Base-by-base conservation (phyloP, 495 filamentous ascomycete species). In the Bacidia gigantensis region DNA sequence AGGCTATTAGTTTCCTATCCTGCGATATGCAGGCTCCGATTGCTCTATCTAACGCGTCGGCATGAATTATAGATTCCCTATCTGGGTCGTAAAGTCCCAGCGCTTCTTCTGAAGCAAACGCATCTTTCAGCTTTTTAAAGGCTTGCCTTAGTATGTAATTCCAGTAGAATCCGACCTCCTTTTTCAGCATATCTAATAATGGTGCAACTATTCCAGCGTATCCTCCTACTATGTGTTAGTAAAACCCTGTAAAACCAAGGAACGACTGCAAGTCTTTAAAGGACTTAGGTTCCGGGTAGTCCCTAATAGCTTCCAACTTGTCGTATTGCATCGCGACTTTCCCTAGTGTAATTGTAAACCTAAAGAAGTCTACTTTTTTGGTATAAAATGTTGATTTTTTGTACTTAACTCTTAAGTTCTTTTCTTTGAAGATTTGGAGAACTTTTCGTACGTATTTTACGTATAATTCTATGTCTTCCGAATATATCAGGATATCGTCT, bases 201-300 rank as follows among this genome's bases (percentile, higher is more conserved):
- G 48, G 58, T 2, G 22, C 53, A 1, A 47, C 51, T 12, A 62
- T 61, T n/a, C 41, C 41, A 7, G 51, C 58, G 53, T 60, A 68
- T 0, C 56, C 46, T 18, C 55, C 11, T 1, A 70, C 65, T 42
- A 69, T 67, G 0, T 52, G 41, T 1, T 52, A 42, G 41, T 66
- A 67, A 50, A 67, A 69, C 42, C 63, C 63, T n/a, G 18, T 56
- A 46, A 70, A 64, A 0, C 62, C 56, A 10, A 70, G 23, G 46
- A 64, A 68, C 1, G 46, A 44, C 39, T 63, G 53, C 63, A 47
- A 11, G 14, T 57, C 2, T 2, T 52, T 24, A 56, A 52, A 11
- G n/a, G 29, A n/a, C 44, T 21, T 61, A 53, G 68, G 1, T 58
- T 32, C 1, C 12, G 1, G n/a, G 69, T 58, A 1, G 46, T 51